phyloP scores from a whole-genome alignment of 2,329 filamentous ascomycete species.

The Ustulina deusta region DNA sequence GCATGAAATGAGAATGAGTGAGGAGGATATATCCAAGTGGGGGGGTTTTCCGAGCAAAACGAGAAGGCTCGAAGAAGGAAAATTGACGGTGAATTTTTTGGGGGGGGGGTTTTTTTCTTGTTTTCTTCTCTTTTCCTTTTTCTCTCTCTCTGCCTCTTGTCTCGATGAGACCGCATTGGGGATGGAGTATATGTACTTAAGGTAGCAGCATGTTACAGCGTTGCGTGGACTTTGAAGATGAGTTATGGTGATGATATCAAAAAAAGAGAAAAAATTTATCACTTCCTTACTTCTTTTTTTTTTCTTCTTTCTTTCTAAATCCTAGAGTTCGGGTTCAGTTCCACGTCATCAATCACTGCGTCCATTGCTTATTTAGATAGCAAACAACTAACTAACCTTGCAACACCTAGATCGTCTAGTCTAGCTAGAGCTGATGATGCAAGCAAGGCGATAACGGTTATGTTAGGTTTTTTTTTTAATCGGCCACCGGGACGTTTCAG shows the following conservation, averaged over 20 bases:
- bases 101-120: too few relatives aligned
- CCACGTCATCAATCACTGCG: not conserved
- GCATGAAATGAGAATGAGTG: not conserved
- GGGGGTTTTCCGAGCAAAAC: not conserved
- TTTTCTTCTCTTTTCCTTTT: not conserved
- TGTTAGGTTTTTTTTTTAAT: not conserved
- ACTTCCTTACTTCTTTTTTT: not conserved
- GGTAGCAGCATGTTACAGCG: not conserved
- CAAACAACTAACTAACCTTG: too few relatives aligned
- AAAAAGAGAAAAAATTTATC: not conserved
- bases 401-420: not conserved
- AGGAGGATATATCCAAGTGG: conserved; percentile 33
- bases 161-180: not conserved
- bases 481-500: not conserved
- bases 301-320: not conserved
- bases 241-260: not conserved
- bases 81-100: not conserved
- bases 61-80: not conserved
- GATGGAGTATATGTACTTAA: not conserved
- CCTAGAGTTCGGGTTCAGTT: not conserved
- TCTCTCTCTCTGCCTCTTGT: not conserved
- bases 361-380: not conserved
- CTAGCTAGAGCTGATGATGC: not conserved
- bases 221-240: not conserved
- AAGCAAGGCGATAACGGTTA: not conserved